Conservation (phyloP, 2,329 filamentous ascomycete species). For the Aspergillus tamarii region DNA sequence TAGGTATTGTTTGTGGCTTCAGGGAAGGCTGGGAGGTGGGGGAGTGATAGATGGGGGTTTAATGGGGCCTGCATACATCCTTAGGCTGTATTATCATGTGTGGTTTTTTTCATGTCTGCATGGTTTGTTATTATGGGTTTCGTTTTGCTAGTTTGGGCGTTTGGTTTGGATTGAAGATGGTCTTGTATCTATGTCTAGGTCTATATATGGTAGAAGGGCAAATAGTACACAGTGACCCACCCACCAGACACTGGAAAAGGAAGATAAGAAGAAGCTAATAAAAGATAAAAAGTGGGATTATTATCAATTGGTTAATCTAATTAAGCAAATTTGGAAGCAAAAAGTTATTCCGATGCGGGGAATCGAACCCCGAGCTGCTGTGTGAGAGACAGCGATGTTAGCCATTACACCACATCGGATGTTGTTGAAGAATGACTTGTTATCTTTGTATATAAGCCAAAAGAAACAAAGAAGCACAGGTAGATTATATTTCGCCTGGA, state of each 20-base stretch:
- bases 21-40: not conserved
- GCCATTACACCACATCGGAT: conserved; percentile 31
- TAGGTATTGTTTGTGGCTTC: not conserved
- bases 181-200: not conserved
- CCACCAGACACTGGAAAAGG: not conserved
- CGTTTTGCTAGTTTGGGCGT: not conserved
- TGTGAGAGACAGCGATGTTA: conserved; percentile 32
- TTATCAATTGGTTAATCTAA: not conserved
- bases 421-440: rapidly evolving
- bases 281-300: not conserved
- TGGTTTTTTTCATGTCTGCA: not conserved
- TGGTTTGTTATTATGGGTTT: not conserved
- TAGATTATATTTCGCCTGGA: too few species aligned
- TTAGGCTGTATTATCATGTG: not conserved
- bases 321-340: not conserved
- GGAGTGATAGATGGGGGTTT: not conserved
- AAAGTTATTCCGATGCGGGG: conserved; percentile 24
- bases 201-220: not conserved
- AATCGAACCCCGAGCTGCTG: conserved; percentile 32
- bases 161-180: not conserved
- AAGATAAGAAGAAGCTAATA: not conserved
- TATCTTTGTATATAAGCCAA: not conserved
- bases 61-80: not conserved
- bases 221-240: not conserved
- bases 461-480: not conserved